Conservation (phyloP, 345 rosid species). For the Brassica rapa region DNA sequence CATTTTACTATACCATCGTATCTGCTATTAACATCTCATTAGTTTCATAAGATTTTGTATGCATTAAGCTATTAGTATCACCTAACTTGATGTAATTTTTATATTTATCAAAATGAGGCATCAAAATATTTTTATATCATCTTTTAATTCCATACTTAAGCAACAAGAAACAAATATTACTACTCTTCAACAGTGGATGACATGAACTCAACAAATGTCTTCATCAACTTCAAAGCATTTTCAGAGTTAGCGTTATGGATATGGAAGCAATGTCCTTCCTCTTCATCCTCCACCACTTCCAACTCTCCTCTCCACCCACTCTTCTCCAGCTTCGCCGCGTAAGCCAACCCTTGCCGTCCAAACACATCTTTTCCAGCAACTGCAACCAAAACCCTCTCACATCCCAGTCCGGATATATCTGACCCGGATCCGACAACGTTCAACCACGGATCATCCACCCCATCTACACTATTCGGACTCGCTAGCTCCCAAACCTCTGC, state of each 20-base stretch:
- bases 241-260: conserved; percentile 34
- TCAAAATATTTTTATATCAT: not conserved
- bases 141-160: not conserved
- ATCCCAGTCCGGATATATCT: conserved; percentile 45
- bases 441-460: conserved; percentile 51
- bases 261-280: conserved; percentile 55
- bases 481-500: conserved; percentile 51
- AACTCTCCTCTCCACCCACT: conserved; percentile 54
- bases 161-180: conserved; percentile 2
- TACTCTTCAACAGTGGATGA: not conserved
- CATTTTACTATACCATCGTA: too few species aligned
- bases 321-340: conserved; percentile 43
- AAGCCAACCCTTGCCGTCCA: conserved; percentile 51
- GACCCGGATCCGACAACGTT: conserved; percentile 56
- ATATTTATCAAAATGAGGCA: not conserved
- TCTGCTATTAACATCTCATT: not conserved
- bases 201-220: conserved; percentile 45
- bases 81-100: not conserved
- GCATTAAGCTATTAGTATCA: not conserved
- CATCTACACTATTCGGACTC: conserved; percentile 40
- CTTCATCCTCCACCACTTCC: conserved; percentile 47
- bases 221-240: conserved; percentile 41
- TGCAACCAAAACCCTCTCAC: conserved; percentile 50
- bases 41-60: not conserved
- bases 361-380: conserved; percentile 61